phyloP scores from a whole-genome alignment of 306 rosid genomes.

The Inga laurina region DNA sequence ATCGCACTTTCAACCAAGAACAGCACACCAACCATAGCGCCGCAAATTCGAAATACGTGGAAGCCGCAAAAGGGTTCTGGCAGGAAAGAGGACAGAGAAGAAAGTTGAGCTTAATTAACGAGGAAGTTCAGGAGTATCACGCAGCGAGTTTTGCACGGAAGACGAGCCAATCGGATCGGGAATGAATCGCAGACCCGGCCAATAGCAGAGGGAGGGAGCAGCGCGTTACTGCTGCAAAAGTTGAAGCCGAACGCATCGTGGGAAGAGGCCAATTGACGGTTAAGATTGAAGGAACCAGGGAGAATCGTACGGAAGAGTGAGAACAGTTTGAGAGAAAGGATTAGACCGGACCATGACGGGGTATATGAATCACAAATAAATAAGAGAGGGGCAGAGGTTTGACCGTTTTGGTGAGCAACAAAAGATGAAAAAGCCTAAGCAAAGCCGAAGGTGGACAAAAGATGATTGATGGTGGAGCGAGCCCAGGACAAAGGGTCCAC shows the following conservation, averaged over 20 bases:
- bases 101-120: neutral
- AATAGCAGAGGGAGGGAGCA: slow-evolving; percentile 31
- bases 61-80: neutral
- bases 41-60: slow-evolving; percentile 22
- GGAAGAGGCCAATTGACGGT: slow-evolving; percentile 30
- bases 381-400: neutral
- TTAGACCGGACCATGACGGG: slow-evolving; percentile 37
- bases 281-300: slow-evolving; percentile 9
- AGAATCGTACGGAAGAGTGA: slow-evolving; percentile 43
- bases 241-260: neutral
- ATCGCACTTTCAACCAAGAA: neutral
- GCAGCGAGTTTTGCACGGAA: neutral
- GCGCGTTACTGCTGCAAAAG: neutral
- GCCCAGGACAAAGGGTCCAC: too few species aligned
- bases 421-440: neutral
- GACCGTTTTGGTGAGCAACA: neutral
- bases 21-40: slow-evolving; percentile 6
- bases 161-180: slow-evolving; percentile 41
- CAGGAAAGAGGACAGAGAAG: neutral
- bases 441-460: too few species aligned
- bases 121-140: neutral
- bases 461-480: too few species aligned
- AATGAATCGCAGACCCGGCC: slow-evolving; percentile 28
- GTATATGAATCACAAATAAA: neutral
- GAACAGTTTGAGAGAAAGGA: slow-evolving; percentile 26